A percentile compares a stretch with the other conserved stretches of the same genome.
Evolutionary conservation across 2,329 filamentous ascomycete species (phyloP).

Genomic region (Aspergillus sp.): DNA sequence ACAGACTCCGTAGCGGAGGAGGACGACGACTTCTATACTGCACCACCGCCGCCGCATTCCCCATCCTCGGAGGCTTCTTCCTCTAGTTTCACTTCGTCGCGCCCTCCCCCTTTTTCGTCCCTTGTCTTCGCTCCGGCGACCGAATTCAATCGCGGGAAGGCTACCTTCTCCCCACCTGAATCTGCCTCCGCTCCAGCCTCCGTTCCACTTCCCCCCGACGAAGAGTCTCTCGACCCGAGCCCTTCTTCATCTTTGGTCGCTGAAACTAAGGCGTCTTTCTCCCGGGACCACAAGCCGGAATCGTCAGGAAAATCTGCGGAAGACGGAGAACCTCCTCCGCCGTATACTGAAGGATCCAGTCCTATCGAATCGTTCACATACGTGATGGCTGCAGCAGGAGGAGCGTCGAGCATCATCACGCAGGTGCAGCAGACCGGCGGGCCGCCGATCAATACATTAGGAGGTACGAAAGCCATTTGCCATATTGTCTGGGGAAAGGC

Average conservation of each 20-base stretch:
- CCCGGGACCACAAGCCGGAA: slow-evolving; percentile 76
- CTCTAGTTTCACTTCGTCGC: slow-evolving; percentile 54
- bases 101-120: slow-evolving; percentile 65
- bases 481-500: neutral
- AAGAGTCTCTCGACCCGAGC: slow-evolving; percentile 49
- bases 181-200: slow-evolving; percentile 52
- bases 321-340: slow-evolving; percentile 91
- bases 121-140: slow-evolving; percentile 57
- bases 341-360: slow-evolving; percentile 91
- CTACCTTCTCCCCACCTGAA: slow-evolving; percentile 50
- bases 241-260: slow-evolving; percentile 56
- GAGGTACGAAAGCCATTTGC: slow-evolving; percentile 60
- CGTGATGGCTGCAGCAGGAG: slow-evolving; percentile 96
- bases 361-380: slow-evolving; percentile 91
- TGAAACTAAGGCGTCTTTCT: slow-evolving; percentile 82
- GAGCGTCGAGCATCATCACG: slow-evolving; percentile 97
- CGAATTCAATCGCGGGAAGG: slow-evolving; percentile 42
- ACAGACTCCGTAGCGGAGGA: slow-evolving; percentile 44
- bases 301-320: slow-evolving; percentile 69
- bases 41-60: slow-evolving; percentile 40
- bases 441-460: slow-evolving; percentile 83
- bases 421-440: slow-evolving; percentile 91
- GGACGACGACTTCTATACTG: slow-evolving; percentile 41
- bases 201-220: slow-evolving; percentile 54
- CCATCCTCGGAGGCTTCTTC: slow-evolving; percentile 45